Evolutionary conservation across 129 eudicot genomes (phyloP).

Genomic region (Chrysanthemum seticuspe): DNA sequence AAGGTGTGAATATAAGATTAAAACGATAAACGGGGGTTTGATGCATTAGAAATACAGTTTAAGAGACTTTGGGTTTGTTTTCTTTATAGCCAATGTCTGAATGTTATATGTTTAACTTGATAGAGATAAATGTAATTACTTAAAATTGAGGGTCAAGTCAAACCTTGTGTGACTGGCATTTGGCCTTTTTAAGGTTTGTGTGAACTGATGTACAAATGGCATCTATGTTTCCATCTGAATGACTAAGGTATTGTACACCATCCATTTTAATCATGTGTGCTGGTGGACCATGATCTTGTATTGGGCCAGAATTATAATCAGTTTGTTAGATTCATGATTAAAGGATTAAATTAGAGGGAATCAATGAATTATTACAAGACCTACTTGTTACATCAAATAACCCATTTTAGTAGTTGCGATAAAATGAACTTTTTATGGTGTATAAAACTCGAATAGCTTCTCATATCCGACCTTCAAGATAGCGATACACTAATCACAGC

Average conservation of each 20-base stretch:
- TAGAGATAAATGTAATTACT: too few species aligned
- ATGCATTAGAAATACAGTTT: too few species aligned
- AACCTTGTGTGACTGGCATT: not conserved
- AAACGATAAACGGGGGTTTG: too few species aligned
- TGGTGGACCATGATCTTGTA: conserved; percentile 6
- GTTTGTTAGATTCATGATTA: not conserved
- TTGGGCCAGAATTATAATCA: not conserved
- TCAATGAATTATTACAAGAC: not conserved
- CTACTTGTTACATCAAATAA: not conserved
- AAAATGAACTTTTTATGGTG: not conserved
- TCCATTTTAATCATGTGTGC: too few species aligned
- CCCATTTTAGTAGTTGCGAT: not conserved
- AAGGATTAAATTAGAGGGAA: not conserved
- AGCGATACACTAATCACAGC: too few species aligned
- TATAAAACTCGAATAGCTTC: not conserved
- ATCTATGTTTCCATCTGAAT: not conserved
- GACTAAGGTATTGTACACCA: not conserved
- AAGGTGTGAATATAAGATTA: too few species aligned
- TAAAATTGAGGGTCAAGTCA: not conserved
- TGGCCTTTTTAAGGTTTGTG: not conserved
- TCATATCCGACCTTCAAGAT: not conserved
- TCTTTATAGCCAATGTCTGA: not conserved
- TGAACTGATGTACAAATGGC: conserved; percentile 8
- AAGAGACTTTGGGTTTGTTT: not conserved
- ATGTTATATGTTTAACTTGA: too few species aligned